phyloP scores from a whole-genome alignment of 2,329 filamentous ascomycete species.

The Lomentospora prolificans region DNA sequence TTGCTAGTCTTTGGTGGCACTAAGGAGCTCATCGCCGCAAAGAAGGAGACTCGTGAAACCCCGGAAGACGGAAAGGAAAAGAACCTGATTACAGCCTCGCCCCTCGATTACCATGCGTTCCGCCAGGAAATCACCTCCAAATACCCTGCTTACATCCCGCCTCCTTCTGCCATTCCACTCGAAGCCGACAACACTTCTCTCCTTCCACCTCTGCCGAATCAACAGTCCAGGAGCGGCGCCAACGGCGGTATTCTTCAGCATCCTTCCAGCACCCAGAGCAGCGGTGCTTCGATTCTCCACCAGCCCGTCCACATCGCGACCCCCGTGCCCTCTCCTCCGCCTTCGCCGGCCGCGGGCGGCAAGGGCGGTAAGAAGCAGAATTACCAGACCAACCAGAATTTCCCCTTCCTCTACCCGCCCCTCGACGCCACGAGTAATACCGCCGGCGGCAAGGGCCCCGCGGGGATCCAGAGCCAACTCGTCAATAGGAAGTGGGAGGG shows the following conservation, averaged over 20 bases:
- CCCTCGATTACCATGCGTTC: slow-evolving; percentile 91
- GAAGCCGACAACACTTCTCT: slow-evolving; percentile 88
- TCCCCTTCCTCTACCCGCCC: slow-evolving; percentile 94
- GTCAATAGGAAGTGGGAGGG: slow-evolving; percentile 86
- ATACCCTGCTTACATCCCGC: slow-evolving; percentile 92
- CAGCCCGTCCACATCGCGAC: slow-evolving; percentile 99
- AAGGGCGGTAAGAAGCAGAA: slow-evolving; percentile 98
- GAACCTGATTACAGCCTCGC: slow-evolving; percentile 82
- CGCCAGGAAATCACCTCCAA: slow-evolving; percentile 96
- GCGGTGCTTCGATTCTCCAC: slow-evolving; percentile 73
- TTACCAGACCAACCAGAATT: slow-evolving; percentile 98
- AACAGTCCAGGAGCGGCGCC: slow-evolving; percentile 52
- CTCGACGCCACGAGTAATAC: slow-evolving; percentile 82
- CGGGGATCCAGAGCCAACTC: slow-evolving; percentile 67
- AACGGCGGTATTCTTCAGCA: slow-evolving; percentile 52
- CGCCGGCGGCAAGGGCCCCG: slow-evolving; percentile 78
- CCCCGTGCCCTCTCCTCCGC: slow-evolving; percentile 87
- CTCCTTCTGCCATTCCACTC: slow-evolving; percentile 69
- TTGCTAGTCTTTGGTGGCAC: slow-evolving; percentile 77
- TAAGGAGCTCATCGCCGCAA: slow-evolving; percentile 61
- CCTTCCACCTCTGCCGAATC: slow-evolving; percentile 72
- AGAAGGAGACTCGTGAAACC: slow-evolving; percentile 58
- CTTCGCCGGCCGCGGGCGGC: slow-evolving; percentile 74
- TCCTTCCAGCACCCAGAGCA: slow-evolving; percentile 42
- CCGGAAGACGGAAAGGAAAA: slow-evolving; percentile 52